A percentile compares a stretch with the other conserved stretches of the same genome.
These are phyloP conservation scores for Botrytis medusae DNA, from an alignment of 2,329 filamentous ascomycete species.

Conservation along the genomic window DNA sequence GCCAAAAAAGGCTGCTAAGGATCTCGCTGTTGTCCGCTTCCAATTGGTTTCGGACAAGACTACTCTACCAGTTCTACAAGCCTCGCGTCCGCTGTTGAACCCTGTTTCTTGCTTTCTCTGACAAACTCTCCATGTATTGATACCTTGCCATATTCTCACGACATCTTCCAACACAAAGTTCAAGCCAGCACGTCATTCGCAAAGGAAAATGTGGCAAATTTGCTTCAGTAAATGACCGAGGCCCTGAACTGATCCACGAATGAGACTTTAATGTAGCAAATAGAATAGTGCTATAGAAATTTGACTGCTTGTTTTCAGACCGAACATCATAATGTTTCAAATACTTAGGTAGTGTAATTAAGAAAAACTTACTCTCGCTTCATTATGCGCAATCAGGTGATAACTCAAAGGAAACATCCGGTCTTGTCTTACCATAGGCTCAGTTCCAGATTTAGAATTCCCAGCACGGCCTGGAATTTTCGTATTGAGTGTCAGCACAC, in stretches of 20 bases:
- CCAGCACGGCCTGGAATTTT: background rate
- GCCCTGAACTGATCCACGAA: background rate
- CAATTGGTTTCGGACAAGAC: too few relatives aligned
- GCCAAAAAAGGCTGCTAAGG: too few relatives aligned
- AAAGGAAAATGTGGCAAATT: background rate
- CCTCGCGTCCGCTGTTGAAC: too few relatives aligned
- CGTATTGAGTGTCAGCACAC: background rate
- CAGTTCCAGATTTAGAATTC: background rate
- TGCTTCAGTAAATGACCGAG: background rate
- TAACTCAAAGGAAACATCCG: background rate
- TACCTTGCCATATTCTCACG: background rate
- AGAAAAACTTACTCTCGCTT: background rate
- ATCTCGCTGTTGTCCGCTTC: too few relatives aligned
- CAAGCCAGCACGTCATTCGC: background rate
- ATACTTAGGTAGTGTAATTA: background rate
- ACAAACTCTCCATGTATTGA: background rate
- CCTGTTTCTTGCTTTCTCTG: background rate
- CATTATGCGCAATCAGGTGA: background rate
- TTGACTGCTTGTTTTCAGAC: background rate
- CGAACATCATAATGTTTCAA: background rate
- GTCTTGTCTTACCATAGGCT: background rate
- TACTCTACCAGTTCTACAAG: too few relatives aligned
- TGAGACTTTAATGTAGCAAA: background rate
- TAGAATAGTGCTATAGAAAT: background rate
- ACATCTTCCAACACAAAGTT: background rate